phyloP scores from a whole-genome alignment of 1,284 basidiomycete genomes.

The Volvariella surrecta region DNA sequence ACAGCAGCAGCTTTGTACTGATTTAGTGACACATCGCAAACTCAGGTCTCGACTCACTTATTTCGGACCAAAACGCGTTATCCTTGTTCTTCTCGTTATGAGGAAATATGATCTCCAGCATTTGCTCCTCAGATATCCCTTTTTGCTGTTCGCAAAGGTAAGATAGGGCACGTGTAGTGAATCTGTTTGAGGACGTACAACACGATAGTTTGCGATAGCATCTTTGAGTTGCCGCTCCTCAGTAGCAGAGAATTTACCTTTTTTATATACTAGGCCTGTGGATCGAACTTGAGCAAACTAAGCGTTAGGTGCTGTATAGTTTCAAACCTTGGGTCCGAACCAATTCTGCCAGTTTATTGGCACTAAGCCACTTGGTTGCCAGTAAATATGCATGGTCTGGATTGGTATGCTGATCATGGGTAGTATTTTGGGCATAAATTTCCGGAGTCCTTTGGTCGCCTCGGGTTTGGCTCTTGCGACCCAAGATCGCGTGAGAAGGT shows the following conservation, averaged over 20 bases:
- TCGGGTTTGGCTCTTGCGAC: slow-evolving; percentile 12
- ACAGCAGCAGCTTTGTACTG: slow-evolving; percentile 48
- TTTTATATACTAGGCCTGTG: slow-evolving; percentile 71
- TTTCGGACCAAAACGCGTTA: slow-evolving; percentile 65
- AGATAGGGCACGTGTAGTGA: background rate
- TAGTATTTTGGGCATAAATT: slow-evolving; percentile 13
- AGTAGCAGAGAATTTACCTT: slow-evolving; percentile 73
- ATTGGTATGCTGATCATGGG: slow-evolving; percentile 16
- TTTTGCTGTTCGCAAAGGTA: slow-evolving; percentile 28
- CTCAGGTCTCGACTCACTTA: slow-evolving; percentile 43
- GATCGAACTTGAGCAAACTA: slow-evolving; percentile 8
- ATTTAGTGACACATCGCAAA: slow-evolving; percentile 6
- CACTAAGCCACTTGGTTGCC: slow-evolving; percentile 68
- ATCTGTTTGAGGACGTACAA: slow-evolving; percentile 29
- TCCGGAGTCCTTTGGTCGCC: slow-evolving; percentile 6
- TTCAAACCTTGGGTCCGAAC: slow-evolving; percentile 53
- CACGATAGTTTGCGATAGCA: slow-evolving; percentile 57
- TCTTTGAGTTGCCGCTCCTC: slow-evolving; percentile 58
- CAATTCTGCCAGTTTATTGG: slow-evolving; percentile 56
- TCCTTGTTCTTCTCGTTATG: slow-evolving; percentile 52
- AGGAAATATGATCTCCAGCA: slow-evolving; percentile 56
- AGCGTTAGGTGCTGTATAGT: background rate
- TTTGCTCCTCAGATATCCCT: slow-evolving; percentile 39
- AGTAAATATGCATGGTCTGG: slow-evolving; percentile 40
- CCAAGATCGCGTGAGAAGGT: slow-evolving; percentile 20